Percentiles rank a stretch among this genome's conserved stretches.
Conservation (phyloP, 352 stramenopile species). For the Phytophthora hybrid region DNA sequence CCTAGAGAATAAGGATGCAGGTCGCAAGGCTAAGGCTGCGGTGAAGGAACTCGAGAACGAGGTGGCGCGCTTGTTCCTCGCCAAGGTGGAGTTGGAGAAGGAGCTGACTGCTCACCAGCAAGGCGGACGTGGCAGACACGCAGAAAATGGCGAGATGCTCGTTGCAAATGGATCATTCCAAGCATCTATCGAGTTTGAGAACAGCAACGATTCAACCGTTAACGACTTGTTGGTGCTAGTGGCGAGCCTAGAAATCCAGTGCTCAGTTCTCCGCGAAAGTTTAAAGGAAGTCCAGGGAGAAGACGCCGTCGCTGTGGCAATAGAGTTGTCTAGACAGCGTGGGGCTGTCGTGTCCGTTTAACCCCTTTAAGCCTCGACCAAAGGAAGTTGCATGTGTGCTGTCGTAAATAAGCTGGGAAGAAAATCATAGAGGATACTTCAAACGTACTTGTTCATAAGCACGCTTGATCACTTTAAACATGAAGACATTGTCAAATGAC, state of each 20-base stretch:
- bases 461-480: background rate
- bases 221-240: conserved; percentile 70
- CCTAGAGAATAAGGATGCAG: conserved; percentile 56
- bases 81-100: conserved; percentile 66
- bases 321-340: conserved; percentile 41
- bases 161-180: conserved; percentile 23
- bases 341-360: conserved; percentile 43
- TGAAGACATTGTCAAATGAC: background rate
- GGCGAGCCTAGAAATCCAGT: conserved; percentile 80
- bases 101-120: conserved; percentile 24
- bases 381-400: background rate
- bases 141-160: conserved; percentile 17
- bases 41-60: conserved; percentile 68
- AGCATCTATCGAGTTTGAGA: conserved; percentile 21
- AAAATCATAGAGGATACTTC: background rate
- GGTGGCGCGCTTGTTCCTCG: conserved; percentile 58
- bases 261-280: conserved; percentile 58
- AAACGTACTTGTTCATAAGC: too few species aligned
- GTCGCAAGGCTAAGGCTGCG: conserved; percentile 61
- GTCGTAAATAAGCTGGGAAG: background rate
- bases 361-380: conserved; percentile 11
- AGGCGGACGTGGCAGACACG: background rate
- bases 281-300: conserved; percentile 49
- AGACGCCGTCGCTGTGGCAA: conserved; percentile 48
- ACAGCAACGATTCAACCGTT: conserved; percentile 38